Base-by-base conservation (phyloP, 2,329 filamentous ascomycete species). In the Penicillium freii region DNA sequence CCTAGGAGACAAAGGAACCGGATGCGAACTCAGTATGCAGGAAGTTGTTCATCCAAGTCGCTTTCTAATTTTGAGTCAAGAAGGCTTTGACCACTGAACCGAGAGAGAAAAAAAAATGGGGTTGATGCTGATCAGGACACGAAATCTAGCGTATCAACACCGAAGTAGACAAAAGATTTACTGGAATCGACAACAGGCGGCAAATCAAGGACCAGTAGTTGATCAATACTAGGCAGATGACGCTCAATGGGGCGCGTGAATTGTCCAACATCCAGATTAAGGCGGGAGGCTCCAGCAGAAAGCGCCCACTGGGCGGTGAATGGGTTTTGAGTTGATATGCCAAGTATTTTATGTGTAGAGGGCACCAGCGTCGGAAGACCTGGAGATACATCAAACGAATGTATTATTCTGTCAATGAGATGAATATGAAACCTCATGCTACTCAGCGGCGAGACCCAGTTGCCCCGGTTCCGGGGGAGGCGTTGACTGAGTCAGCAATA, bases 21-120 rank as follows among this genome's bases (percentile, higher is more conserved):
- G 57, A 46, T 44, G 56, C 52, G 40, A 54, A 46, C 52, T 25
- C 50, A 52, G 23, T 58, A 50, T 54, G 40, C 34, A 50, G 51
- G 50, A 51, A 44, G 45, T 48, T 31, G 33, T 50, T 62, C 64
- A 60, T 67, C 52, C 58, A 64, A 47, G 53, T 63, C 58, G 51
- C 39, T 40, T 38, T 46, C 36, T 39, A 51, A 56, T 43, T 34
- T 48, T 56, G 56, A 59, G 31, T 58, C 61, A 45, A 63, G 54
- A 58, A 59, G 52, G 42, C 47, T 60, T 52, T 47, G 42, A 47
- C 19, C 49, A 29, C 43, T 29, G 49, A 42, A 47, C 21, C 34
- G 45, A 19, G 36, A 19, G 34, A 27, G 43, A 48, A 29, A 25
- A 13, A 31, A 31, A 33, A 13, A 6, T 33, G 39, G 31, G 46